Percentiles rank a stretch among this genome's conserved stretches.
These are phyloP conservation scores for Zea mays DNA, from an alignment of 176 grass and related monocot genomes.

Conservation along the genomic window DNA sequence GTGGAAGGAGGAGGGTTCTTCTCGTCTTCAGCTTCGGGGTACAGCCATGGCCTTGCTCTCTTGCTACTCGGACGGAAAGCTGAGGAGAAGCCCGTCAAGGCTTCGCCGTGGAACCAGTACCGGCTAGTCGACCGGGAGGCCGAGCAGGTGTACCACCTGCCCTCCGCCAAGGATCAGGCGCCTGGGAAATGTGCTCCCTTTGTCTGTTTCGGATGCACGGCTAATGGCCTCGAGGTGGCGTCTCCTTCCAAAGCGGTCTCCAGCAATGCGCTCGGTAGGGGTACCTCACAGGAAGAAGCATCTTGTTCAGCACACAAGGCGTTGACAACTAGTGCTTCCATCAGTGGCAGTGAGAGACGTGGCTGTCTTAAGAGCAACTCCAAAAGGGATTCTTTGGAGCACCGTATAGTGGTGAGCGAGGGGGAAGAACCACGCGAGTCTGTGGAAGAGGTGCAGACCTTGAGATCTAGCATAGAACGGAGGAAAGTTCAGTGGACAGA, in stretches of 20 bases:
- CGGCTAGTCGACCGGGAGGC: constrained; percentile 60
- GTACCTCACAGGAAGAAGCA: constrained; percentile 41
- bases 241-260: constrained; percentile 48
- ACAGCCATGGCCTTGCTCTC: constrained; percentile 88
- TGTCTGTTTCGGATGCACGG: constrained; percentile 68
- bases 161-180: constrained; percentile 55
- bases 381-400: constrained; percentile 68
- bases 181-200: constrained; percentile 66
- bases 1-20: constrained; percentile 99
- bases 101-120: constrained; percentile 76
- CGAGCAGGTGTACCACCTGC: constrained; percentile 53
- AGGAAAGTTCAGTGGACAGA: constrained; percentile 98
- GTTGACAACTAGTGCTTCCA: constrained; percentile 25
- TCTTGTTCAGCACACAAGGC: constrained; percentile 43
- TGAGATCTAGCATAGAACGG: constrained; percentile 61
- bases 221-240: constrained; percentile 50
- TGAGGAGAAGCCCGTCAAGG: constrained; percentile 77
- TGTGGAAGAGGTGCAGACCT: constrained; percentile 70
- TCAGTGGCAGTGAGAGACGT: constrained; percentile 48
- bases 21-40: constrained; percentile 96
- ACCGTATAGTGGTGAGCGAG: constrained; percentile 53
- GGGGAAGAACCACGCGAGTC: constrained; percentile 65
- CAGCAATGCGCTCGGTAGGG: constrained; percentile 15
- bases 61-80: constrained; percentile 75
- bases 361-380: constrained; percentile 84